Base-by-base conservation (phyloP, 192 early-diverging fungal genomes). In the Haplosporangium gracile region DNA sequence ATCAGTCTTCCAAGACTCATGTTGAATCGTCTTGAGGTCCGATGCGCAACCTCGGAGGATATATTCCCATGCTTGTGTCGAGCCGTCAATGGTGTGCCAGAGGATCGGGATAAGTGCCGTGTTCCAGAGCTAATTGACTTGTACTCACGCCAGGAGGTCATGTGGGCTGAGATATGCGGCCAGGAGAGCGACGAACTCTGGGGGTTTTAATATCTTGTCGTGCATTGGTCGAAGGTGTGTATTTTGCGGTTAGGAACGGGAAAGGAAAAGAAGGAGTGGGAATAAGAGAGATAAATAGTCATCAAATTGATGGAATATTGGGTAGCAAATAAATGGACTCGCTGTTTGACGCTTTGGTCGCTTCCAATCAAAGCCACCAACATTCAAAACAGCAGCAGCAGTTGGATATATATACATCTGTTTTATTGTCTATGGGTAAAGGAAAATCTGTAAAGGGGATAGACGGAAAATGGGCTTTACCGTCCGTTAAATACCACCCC, bases 381-480 rank as follows among this genome's bases (percentile, higher is more conserved):
- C 18, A 51, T 20, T 2, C 16, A 0, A 2, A 5, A 20, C 18
- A 22, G 49, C 5, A 22, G 16, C 49, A 1, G 43, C 43, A 45
- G 20, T 18, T 18, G 18, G 1, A 18, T 51, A 26, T 65, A 65
- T 65, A 29, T 65, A 65, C 60, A 65, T 65, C 60, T 65, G 15
- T 26, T 65, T 65, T 65, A 65, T 65, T 65, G 10, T 65, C 60
- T 65, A 65, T 65, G 29, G 43, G 13, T 65, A 65, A 65, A 65
- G 6, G 11, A 65, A 65, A 65, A 34, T 34, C 16, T 65, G n/a
- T 65, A 65, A 65, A 57, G n/a, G n/a, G 57, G 26, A 65, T 29
- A 13, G 60, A 11, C 2, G 60, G 24, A 9, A 29, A 32, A 32
- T 65, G 60, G 26, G 29, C 60, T 26, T 26, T 9, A 24, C 60